Evolutionary conservation across 192 early-diverging fungal species (phyloP).

Genomic region (Gaertneriomyces semiglobifer): DNA sequence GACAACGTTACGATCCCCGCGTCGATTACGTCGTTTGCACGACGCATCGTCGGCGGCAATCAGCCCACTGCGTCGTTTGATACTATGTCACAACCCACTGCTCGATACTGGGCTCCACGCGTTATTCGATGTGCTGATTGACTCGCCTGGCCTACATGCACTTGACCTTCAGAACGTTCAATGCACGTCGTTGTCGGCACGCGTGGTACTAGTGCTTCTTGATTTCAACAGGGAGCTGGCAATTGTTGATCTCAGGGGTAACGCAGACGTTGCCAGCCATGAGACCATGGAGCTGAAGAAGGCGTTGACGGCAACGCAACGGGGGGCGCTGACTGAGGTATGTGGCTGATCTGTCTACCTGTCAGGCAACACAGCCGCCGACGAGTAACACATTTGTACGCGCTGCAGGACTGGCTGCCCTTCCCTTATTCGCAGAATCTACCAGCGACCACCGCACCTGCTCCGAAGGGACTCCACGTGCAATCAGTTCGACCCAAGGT

Average conservation of each 20-base stretch:
- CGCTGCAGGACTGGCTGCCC: background rate
- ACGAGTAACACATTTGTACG: background rate
- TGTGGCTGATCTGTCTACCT: background rate
- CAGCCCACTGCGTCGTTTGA: slow-evolving; percentile 27
- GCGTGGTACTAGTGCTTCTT: slow-evolving; percentile 38
- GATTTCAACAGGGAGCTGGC: slow-evolving; percentile 34
- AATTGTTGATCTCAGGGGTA: slow-evolving; percentile 39
- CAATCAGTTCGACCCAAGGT: slow-evolving; percentile 6
- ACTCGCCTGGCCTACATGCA: slow-evolving; percentile 39
- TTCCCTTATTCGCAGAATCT: slow-evolving; percentile 4
- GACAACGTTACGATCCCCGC: too few species aligned
- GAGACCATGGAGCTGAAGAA: too few species aligned
- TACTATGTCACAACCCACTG: slow-evolving; percentile 32
- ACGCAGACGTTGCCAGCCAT: slow-evolving; percentile 21
- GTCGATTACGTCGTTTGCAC: too few species aligned
- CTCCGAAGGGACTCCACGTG: background rate
- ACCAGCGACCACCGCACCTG: background rate
- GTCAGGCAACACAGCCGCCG: background rate
- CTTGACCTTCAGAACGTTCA: slow-evolving; percentile 40
- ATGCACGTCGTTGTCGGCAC: slow-evolving; percentile 29
- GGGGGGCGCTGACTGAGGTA: background rate
- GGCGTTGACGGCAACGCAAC: background rate
- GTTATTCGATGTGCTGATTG: slow-evolving; percentile 33
- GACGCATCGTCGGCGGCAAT: too few species aligned
- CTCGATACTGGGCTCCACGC: slow-evolving; percentile 33